Percentiles rank a stretch among this genome's conserved stretches.
These are phyloP conservation scores for Pseudogymnoascus sp. DNA, from an alignment of 2,329 filamentous ascomycete species.

Conservation along the genomic window DNA sequence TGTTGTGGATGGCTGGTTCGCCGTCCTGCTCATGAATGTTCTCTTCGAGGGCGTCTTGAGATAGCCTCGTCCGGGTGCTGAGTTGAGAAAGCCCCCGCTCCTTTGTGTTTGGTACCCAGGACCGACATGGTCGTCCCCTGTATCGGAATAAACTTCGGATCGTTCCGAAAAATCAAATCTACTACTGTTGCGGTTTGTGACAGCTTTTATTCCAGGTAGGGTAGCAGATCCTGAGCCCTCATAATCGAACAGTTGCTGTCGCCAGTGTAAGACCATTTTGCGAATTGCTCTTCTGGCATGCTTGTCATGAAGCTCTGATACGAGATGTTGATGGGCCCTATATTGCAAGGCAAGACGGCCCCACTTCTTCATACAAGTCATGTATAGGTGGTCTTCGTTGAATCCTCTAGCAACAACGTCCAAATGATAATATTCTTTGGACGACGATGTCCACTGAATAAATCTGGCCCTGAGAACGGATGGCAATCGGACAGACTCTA, in stretches of 20 bases:
- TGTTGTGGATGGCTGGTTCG: constrained; percentile 34
- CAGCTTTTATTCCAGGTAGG: not conserved
- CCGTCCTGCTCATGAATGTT: constrained; percentile 34
- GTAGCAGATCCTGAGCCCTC: not conserved
- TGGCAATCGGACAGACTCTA: constrained; percentile 20
- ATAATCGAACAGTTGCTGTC: constrained; percentile 15
- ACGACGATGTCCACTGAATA: constrained; percentile 20
- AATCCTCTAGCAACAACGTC: constrained; percentile 22
- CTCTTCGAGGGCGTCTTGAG: constrained; percentile 39
- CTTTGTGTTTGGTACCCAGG: constrained; percentile 18
- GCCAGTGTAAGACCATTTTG: constrained; percentile 27
- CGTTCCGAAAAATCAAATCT: constrained; percentile 8
- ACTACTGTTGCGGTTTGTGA: not conserved
- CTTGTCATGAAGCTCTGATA: constrained; percentile 24
- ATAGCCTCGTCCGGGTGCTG: constrained; percentile 20
- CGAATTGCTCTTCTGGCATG: constrained; percentile 26
- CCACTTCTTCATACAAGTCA: constrained; percentile 24
- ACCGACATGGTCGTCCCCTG: constrained; percentile 21
- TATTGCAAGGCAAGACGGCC: constrained; percentile 22
- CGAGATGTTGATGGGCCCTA: constrained; percentile 21
- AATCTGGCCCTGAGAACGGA: constrained; percentile 21
- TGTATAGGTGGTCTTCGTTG: constrained; percentile 20
- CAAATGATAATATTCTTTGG: constrained; percentile 17
- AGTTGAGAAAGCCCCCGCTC: constrained; percentile 17
- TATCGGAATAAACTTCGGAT: constrained; percentile 24